A percentile compares a stretch with the other conserved stretches of the same genome.
Evolutionary conservation across 2,329 filamentous ascomycete species (phyloP).

Genomic region (Calonectria ilicicola): DNA sequence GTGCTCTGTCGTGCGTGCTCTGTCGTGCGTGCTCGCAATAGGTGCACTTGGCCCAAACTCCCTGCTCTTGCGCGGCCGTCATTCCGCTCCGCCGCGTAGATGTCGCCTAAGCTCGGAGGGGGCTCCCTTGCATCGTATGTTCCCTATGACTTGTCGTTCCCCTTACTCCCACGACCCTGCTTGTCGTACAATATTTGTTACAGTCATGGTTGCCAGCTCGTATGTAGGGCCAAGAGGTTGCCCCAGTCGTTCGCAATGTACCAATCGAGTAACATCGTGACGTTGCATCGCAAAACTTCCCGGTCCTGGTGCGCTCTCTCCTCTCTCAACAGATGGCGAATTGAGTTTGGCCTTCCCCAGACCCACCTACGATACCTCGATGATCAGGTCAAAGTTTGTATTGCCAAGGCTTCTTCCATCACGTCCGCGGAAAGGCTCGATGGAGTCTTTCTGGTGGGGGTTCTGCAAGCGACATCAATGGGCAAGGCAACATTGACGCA

Average conservation of each 20-base stretch:
- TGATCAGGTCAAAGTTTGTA: neutral
- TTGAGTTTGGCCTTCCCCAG: neutral
- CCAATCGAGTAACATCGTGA: neutral
- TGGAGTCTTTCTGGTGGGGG: neutral
- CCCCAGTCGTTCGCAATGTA: neutral
- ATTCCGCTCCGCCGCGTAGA: neutral
- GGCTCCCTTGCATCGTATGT: neutral
- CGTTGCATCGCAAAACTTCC: slow-evolving; percentile 8
- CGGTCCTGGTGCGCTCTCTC: neutral
- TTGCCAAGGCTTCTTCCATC: neutral
- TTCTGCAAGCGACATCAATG: neutral
- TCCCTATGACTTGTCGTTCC: neutral
- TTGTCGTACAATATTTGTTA: neutral
- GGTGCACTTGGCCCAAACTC: neutral
- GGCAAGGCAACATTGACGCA: neutral
- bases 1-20: neutral
- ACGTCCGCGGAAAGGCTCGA: neutral
- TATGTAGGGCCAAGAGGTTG: neutral
- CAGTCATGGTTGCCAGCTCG: neutral
- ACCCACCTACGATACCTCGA: neutral
- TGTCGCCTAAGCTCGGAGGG: neutral
- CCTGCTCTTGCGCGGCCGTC: neutral
- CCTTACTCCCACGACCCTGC: neutral
- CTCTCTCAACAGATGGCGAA: neutral
- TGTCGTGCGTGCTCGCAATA: neutral